A percentile compares a stretch with the other conserved stretches of the same genome.
phyloP scores from a whole-genome alignment of 352 stramenopile species.

The Phytophthora cactorum region DNA sequence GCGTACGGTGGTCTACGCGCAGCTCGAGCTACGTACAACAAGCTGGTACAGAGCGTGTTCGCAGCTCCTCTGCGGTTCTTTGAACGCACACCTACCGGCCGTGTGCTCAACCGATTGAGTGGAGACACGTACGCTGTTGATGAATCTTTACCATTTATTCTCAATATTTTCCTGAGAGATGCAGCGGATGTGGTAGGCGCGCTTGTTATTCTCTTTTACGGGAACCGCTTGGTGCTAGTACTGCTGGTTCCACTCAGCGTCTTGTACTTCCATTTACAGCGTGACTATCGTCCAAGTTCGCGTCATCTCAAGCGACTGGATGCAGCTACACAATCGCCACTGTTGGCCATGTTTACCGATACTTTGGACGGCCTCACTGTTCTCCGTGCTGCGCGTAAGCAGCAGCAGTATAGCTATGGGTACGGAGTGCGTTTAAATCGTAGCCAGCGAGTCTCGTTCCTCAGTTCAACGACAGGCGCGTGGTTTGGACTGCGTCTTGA shows the following conservation, averaged over 20 bases:
- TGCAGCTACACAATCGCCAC: constrained; percentile 73
- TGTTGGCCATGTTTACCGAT: constrained; percentile 76
- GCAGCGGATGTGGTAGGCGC: constrained; percentile 70
- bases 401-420: constrained; percentile 43
- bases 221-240: constrained; percentile 75
- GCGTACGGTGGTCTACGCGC: constrained; percentile 79
- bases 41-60: constrained; percentile 64
- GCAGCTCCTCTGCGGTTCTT: constrained; percentile 70
- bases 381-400: constrained; percentile 61
- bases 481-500: constrained; percentile 91
- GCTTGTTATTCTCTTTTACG: constrained; percentile 81
- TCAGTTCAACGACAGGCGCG: constrained; percentile 66
- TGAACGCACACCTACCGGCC: constrained; percentile 65
- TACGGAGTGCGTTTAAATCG: constrained; percentile 62
- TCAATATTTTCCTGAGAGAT: constrained; percentile 91
- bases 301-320: constrained; percentile 78
- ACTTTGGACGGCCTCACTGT: constrained; percentile 75
- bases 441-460: constrained; percentile 83
- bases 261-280: constrained; percentile 74
- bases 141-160: constrained; percentile 87
- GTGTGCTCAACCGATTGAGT: constrained; percentile 82
- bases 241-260: constrained; percentile 75
- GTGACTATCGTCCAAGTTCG: constrained; percentile 71
- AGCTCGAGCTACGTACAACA: constrained; percentile 63
- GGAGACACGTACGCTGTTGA: constrained; percentile 87